A percentile compares a stretch with the other conserved stretches of the same genome.
These are phyloP conservation scores for Flaveria floridana DNA, from an alignment of 140 eudicot species.

Conservation along the genomic window DNA sequence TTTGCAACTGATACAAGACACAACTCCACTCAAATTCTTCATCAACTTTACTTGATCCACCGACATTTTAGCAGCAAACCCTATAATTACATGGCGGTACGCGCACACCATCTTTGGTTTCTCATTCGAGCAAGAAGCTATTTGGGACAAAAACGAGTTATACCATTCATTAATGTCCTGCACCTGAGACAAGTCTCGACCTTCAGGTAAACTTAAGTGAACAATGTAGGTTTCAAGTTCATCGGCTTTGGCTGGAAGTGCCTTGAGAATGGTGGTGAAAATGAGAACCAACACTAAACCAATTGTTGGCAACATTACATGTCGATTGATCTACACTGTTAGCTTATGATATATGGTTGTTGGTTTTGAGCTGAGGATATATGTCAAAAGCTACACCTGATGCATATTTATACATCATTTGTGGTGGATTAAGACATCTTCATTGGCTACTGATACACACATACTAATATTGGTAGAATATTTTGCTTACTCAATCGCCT, in stretches of 20 bases:
- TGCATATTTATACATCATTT: neutral
- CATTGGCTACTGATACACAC: neutral
- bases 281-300: neutral
- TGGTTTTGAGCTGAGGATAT: neutral
- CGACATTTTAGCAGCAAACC: no score
- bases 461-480: neutral
- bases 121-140: neutral
- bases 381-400: neutral
- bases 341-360: neutral
- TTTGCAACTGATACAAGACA: constrained; percentile 1
- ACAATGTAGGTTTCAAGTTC: constrained; percentile 8
- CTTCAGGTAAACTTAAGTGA: constrained; percentile 11
- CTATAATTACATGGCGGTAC: no score
- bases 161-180: constrained; percentile 11
- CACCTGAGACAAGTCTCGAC: neutral
- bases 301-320: neutral
- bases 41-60: no score
- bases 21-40: no score
- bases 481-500: constrained; percentile 1
- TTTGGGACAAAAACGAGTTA: neutral
- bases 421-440: no score
- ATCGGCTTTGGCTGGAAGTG: neutral
- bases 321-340: neutral
- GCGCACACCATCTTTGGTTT: neutral
- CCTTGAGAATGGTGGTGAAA: neutral